Percentiles rank a stretch among this genome's conserved stretches.
Conservation (phyloP, 1,284 basidiomycete genomes). For the Microstroma glucosiphilum region DNA sequence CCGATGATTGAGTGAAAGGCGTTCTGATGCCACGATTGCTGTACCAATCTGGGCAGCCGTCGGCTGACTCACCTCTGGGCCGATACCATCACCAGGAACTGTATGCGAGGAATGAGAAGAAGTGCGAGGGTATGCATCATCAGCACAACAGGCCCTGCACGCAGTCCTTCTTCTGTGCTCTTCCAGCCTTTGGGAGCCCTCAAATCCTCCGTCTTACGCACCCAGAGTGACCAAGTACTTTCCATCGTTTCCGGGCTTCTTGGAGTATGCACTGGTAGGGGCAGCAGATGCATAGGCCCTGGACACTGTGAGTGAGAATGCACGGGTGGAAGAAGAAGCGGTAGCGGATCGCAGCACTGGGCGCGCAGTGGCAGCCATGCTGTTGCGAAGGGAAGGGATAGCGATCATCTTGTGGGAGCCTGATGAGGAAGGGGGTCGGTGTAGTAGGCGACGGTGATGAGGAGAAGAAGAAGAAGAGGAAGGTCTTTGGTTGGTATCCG, state of each 20-base stretch:
- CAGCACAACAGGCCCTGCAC: background rate
- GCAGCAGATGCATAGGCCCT: conserved; percentile 17
- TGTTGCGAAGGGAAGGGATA: background rate
- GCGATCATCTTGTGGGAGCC: background rate
- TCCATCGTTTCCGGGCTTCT: conserved; percentile 20
- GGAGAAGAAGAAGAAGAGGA: no score
- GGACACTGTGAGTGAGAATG: background rate
- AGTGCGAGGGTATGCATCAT: background rate
- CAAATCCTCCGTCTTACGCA: background rate
- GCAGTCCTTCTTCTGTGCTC: background rate
- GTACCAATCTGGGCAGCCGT: no score
- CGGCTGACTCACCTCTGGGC: conserved; percentile 77
- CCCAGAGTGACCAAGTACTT: conserved; percentile 72
- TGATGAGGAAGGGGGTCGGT: background rate
- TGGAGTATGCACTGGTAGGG: conserved; percentile 46
- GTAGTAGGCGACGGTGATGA: no score
- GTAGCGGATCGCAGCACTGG: background rate
- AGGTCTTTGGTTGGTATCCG: no score
- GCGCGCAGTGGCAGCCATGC: background rate
- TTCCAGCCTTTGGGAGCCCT: background rate
- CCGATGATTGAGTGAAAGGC: no score
- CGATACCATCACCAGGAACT: conserved; percentile 58
- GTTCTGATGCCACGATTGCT: no score
- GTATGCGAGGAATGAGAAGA: conserved; percentile 34
- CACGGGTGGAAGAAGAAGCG: background rate